Base-by-base conservation (phyloP, 2,329 filamentous ascomycete species). In the Aspergillus sclerotialis region DNA sequence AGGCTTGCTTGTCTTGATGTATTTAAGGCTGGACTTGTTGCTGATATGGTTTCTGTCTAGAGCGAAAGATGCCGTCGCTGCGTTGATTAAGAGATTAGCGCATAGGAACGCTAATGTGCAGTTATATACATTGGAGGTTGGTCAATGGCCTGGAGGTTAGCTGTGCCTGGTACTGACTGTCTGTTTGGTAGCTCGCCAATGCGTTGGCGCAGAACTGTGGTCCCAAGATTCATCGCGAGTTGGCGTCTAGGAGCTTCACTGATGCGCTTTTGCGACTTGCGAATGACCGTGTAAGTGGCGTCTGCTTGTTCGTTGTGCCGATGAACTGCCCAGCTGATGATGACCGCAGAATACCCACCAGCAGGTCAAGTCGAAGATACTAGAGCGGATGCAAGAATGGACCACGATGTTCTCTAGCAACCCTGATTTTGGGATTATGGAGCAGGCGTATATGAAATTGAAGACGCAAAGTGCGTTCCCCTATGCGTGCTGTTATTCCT, bases 381-480 rank as follows among this genome's bases (percentile, higher is more conserved):
- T 96, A 39, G 90, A 96, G 70, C 80, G 89, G 48, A 96, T 96
- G 87, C 82, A 84, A 60, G 86, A 90, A 45, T 98, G 92, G 92
- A 80, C 84, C 37, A 85, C 92, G 53, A 94, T 95, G 85, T 96
- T 96, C 60, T 76, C 78, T 51, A 80, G 76, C 40, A 87, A 95
- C 56, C 77, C 88, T 8, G 90, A 95, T 57, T 75, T 98, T 40
- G 92, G 92, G 12, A 94, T 98, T 58, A 98, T 98, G 92, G 84
- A 89, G 60, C 86, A 94, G 55, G 89, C 90, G 39, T 96, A 90
- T 63, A 81, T 81, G 67, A 86, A 83, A 58, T 70, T 96, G 43
- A 93, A 94, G 70, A 71, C 72, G 13, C 73, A 76, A 51, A 79
- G 75, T 78, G 57, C 44, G 66, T 46, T 13, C 19, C 7, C n/a